Base-by-base conservation (phyloP, 2,329 filamentous ascomycete species). In the Colletotrichum eremochloae region DNA sequence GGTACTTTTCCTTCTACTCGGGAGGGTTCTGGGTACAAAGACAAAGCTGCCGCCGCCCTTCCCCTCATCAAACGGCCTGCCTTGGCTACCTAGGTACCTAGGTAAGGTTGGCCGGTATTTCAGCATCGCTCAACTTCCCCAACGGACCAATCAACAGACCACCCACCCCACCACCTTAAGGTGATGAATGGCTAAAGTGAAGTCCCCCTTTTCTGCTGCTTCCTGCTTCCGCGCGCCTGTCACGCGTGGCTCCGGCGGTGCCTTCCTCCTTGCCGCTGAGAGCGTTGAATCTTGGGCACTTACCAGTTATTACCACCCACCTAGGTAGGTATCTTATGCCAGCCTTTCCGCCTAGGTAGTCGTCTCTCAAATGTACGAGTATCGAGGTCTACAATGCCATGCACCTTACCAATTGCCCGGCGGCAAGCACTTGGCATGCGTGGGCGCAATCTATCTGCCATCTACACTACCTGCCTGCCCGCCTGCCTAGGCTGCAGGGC, bases 161-260 rank as follows among this genome's bases (percentile, higher is more conserved):
- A 62, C 46, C 44, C 20, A 9, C 42, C 29, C 50, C 29, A 42
- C 58, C 64, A 46, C 55, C 48, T 50, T 12, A 31, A 29, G 36
- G 40, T 42, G 40, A 42, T 18, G 40, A 36, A 44, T 44, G 42
- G 42, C 46, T 14, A 7, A 46, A 2, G 8, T 20, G 68, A 31
- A 36, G 33, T 31, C 36, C 33, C 33, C 48, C 42, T 44, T 48
- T 57, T 42, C 33, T 61, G 24, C 20, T 57, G 33, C 53, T 68
- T 62, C 29, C 20, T 53, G 36, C 55, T 68, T 33, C 57, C 65
- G 69, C 69, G 52, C 58, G 68, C 53, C 52, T 68, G 56, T 63
- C 64, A 57, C 58, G 52, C 58, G 65, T 68, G 58, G 46, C 58
- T n/a, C n/a, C 63, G 42, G 44, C 38, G 52, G 52, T 42, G 40